phyloP scores from a whole-genome alignment of 345 rosid genomes.

The Eucalyptus tenuipes region DNA sequence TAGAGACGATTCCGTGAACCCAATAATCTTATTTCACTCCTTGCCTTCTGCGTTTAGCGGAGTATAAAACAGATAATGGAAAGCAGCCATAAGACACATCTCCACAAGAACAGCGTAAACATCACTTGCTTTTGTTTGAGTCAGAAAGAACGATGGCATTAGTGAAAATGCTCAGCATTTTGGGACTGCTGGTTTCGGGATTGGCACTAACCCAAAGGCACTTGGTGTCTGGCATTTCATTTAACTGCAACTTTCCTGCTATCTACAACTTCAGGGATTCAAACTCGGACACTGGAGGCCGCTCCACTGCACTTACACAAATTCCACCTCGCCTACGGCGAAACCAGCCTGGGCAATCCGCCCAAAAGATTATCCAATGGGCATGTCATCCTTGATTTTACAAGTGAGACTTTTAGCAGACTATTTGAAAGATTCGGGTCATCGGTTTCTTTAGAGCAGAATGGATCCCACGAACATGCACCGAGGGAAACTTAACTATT shows the following conservation, averaged over 20 bases:
- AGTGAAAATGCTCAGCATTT: neutral
- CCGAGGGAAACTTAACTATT: neutral
- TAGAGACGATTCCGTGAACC: neutral
- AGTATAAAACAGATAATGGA: neutral
- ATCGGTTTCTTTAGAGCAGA: neutral
- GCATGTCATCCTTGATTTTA: slow-evolving; percentile 48
- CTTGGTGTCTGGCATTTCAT: neutral
- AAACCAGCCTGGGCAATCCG: slow-evolving; percentile 28
- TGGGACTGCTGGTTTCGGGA: neutral
- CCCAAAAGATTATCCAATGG: slow-evolving; percentile 66
- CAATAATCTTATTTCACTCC: neutral
- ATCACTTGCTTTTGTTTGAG: neutral
- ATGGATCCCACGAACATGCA: neutral
- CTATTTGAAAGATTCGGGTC: neutral
- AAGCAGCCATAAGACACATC: neutral
- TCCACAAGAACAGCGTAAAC: neutral
- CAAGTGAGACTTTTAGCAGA: slow-evolving; percentile 14
- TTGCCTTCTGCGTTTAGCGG: neutral
- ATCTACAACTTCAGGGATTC: slow-evolving; percentile 61
- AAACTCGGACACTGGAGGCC: slow-evolving; percentile 64
- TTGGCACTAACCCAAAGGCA: neutral
- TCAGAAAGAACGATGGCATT: neutral
- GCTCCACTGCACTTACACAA: slow-evolving; percentile 19
- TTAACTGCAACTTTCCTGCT: neutral
- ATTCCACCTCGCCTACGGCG: slow-evolving; percentile 39